A percentile compares a stretch with the other conserved stretches of the same genome.
Conservation (phyloP, 129 eudicot genomes). For the Escallonia herrerae region DNA sequence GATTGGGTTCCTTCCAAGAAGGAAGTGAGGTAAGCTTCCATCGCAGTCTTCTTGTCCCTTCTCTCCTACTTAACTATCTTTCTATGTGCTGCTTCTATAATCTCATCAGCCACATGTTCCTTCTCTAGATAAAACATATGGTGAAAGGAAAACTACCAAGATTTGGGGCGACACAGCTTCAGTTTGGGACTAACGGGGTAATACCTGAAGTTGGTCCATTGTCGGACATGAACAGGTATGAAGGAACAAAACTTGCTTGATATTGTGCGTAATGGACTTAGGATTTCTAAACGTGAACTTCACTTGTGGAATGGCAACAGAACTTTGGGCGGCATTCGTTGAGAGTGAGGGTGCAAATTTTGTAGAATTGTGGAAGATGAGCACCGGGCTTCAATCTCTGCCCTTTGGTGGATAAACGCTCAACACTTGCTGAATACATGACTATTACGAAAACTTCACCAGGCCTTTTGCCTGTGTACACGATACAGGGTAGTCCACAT, state of each 20-base stretch:
- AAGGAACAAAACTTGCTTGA: not conserved
- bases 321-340: not conserved
- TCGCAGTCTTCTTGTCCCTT: not conserved
- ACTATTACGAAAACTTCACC: not conserved
- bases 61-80: not conserved
- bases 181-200: conserved; percentile 7
- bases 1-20: conserved; percentile 47
- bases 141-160: conserved; percentile 16
- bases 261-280: too few relatives aligned
- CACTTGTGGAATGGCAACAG: not conserved
- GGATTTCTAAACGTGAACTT: too few relatives aligned
- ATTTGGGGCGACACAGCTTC: conserved; percentile 19
- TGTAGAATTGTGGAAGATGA: not conserved
- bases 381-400: not conserved
- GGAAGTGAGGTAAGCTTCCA: conserved; percentile 42
- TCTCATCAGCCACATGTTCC: not conserved
- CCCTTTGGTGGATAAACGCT: not conserved
- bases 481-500: too few relatives aligned
- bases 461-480: too few relatives aligned
- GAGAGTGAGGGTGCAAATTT: not conserved
- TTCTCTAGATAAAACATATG: conserved; percentile 20
- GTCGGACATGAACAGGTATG: conserved; percentile 41
- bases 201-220: conserved; percentile 17
- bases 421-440: not conserved
- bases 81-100: not conserved